These are phyloP conservation scores for Jamesozyma piceae DNA, from an alignment of 805 yeast genomes.

Conservation along the genomic window DNA sequence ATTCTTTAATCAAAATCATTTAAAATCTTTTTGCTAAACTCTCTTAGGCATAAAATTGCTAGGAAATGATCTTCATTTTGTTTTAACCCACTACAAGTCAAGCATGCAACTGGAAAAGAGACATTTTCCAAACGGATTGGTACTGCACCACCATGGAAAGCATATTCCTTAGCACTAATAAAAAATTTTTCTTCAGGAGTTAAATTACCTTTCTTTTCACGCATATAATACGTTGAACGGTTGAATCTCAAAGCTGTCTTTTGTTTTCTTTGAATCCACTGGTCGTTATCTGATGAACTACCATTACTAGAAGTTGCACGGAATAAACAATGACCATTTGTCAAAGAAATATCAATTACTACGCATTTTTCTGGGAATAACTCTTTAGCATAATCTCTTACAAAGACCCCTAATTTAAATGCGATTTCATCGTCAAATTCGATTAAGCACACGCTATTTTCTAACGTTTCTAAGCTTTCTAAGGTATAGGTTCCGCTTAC, in stretches of 20 bases:
- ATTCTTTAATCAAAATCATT: no score
- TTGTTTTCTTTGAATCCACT: slow-evolving; percentile 44
- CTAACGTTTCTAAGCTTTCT: slow-evolving; percentile 11
- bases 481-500: no score
- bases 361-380: slow-evolving; percentile 30
- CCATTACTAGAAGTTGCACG: slow-evolving; percentile 33
- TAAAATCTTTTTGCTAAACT: slow-evolving; percentile 8
- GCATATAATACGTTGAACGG: slow-evolving; percentile 40
- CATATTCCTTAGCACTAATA: slow-evolving; percentile 37
- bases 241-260: slow-evolving; percentile 41
- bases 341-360: slow-evolving; percentile 40
- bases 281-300: slow-evolving; percentile 41
- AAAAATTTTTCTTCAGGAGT: slow-evolving; percentile 34
- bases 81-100: slow-evolving; percentile 48
- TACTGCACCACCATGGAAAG: slow-evolving; percentile 49
- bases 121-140: slow-evolving; percentile 35
- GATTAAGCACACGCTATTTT: slow-evolving; percentile 7
- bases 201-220: slow-evolving; percentile 34
- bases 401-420: slow-evolving; percentile 38
- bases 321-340: slow-evolving; percentile 40
- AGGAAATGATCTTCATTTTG: slow-evolving; percentile 47
- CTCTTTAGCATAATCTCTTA: slow-evolving; percentile 30
- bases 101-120: slow-evolving; percentile 36
- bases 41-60: slow-evolving; percentile 25
- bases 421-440: slow-evolving; percentile 32